These are phyloP conservation scores for Trichosporon faecale DNA, from an alignment of 1,284 basidiomycete species.

Conservation along the genomic window DNA sequence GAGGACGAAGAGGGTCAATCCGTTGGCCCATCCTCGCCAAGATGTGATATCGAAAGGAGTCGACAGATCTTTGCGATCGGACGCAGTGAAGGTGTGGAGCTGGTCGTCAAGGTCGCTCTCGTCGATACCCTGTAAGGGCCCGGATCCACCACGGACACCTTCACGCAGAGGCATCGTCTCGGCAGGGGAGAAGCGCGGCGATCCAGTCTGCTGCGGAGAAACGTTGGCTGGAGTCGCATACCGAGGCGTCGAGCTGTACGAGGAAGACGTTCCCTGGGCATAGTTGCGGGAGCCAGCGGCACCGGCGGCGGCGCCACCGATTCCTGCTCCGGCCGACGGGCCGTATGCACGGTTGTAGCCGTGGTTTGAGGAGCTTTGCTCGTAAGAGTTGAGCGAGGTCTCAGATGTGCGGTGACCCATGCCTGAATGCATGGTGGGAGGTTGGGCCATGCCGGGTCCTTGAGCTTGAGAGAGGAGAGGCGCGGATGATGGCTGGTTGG, in stretches of 20 bases:
- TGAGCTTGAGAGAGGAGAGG: conserved; percentile 9
- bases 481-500: conserved; percentile 11
- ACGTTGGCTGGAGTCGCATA: conserved; percentile 15
- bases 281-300: not conserved
- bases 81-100: conserved; percentile 58
- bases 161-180: conserved; percentile 10
- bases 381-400: conserved; percentile 32
- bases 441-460: conserved; percentile 10
- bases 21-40: conserved; percentile 55
- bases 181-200: not conserved
- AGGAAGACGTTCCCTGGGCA: conserved; percentile 5
- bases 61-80: conserved; percentile 32
- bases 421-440: conserved; percentile 21
- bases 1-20: conserved; percentile 56
- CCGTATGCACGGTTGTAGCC: conserved; percentile 6
- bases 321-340: conserved; percentile 5
- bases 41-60: conserved; percentile 53
- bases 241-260: conserved; percentile 11
- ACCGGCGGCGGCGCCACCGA: not conserved
- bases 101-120: conserved; percentile 56
- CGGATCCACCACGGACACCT: not conserved
- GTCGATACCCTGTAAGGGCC: conserved; percentile 12
- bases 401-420: conserved; percentile 40
- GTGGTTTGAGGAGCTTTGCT: conserved; percentile 16
- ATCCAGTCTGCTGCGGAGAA: not conserved